A percentile compares a stretch with the other conserved stretches of the same genome.
Conservation (phyloP, 441 rosid species). For the Gossypium davidsonii region DNA sequence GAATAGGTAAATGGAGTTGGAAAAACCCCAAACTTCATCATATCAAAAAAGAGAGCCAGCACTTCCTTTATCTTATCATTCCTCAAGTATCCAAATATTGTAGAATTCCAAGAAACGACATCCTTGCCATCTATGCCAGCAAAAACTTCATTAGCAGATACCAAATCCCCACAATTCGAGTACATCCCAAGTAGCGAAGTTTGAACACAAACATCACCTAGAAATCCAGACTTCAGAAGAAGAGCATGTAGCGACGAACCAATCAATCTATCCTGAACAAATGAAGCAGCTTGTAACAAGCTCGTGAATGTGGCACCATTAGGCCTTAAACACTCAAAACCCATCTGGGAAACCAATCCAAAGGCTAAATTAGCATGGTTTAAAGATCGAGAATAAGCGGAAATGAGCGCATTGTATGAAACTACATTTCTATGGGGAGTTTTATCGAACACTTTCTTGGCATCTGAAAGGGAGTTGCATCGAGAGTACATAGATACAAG, state of each 20-base stretch:
- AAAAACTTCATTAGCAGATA: constrained; percentile 49
- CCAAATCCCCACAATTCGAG: constrained; percentile 55
- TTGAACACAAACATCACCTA: constrained; percentile 46
- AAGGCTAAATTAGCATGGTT: constrained; percentile 27
- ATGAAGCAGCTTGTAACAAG: constrained; percentile 51
- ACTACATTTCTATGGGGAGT: constrained; percentile 63
- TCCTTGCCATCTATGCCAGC: constrained; percentile 44
- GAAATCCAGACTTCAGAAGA: constrained; percentile 43
- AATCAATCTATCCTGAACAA: constrained; percentile 39
- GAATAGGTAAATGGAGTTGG: constrained; percentile 69
- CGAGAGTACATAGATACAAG: constrained; percentile 57
- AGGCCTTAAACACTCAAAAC: constrained; percentile 42
- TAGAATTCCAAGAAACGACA: constrained; percentile 64
- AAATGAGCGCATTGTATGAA: constrained; percentile 56
- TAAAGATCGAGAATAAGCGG: constrained; percentile 55
- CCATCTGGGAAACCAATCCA: constrained; percentile 34
- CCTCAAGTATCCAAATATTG: constrained; percentile 62
- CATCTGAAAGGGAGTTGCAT: constrained; percentile 46
- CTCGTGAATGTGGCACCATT: constrained; percentile 67
- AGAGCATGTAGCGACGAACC: constrained; percentile 54
- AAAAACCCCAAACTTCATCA: constrained; percentile 47
- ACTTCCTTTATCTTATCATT: constrained; percentile 48
- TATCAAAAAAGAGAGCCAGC: constrained; percentile 34
- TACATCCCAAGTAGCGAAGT: constrained; percentile 77
- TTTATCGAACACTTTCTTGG: constrained; percentile 57